Percentiles rank a stretch among this genome's conserved stretches.
Evolutionary conservation across 345 rosid genomes (phyloP).

Genomic region (Camelina hispida): DNA sequence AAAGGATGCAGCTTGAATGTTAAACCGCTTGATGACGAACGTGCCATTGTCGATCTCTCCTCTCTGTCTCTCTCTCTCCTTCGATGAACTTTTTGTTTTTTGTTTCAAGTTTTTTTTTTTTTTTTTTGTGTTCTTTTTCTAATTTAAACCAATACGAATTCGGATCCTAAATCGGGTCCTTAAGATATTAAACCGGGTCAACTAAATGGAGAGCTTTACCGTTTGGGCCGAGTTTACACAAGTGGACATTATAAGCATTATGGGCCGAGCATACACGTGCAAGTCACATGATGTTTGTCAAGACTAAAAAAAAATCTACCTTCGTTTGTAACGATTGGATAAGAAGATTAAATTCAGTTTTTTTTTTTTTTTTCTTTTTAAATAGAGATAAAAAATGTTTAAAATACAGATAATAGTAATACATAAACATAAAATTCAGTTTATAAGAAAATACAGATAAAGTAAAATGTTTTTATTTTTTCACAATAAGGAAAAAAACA

Average conservation of each 20-base stretch:
- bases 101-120: neutral
- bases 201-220: too few species aligned
- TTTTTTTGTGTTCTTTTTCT: neutral
- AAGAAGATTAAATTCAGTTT: too few species aligned
- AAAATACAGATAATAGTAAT: too few species aligned
- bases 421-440: neutral
- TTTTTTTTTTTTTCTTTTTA: too few species aligned
- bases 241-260: too few species aligned
- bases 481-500: neutral
- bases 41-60: slow-evolving; percentile 59
- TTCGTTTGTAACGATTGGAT: too few species aligned
- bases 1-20: slow-evolving; percentile 97
- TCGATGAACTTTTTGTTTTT: neutral
- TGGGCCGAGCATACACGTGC: too few species aligned
- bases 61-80: slow-evolving; percentile 12
- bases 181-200: too few species aligned
- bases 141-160: neutral
- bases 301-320: too few species aligned
- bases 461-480: neutral
- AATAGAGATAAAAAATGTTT: too few species aligned
- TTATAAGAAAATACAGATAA: neutral
- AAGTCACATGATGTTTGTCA: too few species aligned
- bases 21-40: slow-evolving; percentile 91
- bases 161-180: neutral
- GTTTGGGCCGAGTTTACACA: too few species aligned